Evolutionary conservation across 2,329 filamentous ascomycete species (phyloP).

Genomic region (Colletotrichum kahawae): DNA sequence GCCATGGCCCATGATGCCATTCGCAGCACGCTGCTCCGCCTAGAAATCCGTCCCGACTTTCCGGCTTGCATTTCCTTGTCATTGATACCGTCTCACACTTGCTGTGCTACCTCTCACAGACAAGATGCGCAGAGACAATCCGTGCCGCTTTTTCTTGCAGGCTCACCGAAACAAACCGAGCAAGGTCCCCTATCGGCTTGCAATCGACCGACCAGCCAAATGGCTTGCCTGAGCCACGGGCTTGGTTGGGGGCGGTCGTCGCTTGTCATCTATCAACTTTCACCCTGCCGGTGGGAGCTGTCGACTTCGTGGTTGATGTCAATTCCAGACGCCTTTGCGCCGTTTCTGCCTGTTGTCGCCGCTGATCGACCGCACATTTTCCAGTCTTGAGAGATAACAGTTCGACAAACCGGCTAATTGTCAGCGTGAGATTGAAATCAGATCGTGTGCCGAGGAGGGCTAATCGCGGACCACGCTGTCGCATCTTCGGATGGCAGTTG

Average conservation of each 20-base stretch:
- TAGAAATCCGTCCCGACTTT: background rate
- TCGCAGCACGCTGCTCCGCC: background rate
- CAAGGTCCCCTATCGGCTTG: conserved; percentile 2
- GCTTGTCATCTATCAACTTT: conserved; percentile 8
- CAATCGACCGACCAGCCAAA: conserved; percentile 11
- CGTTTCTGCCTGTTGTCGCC: background rate
- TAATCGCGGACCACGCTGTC: background rate
- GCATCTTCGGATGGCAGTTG: background rate
- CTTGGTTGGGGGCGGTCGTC: background rate
- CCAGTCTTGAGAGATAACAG: background rate
- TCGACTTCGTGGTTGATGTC: background rate
- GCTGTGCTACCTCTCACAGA: background rate
- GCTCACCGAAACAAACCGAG: conserved; percentile 9
- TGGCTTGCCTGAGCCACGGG: conserved; percentile 7
- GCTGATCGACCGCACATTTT: background rate
- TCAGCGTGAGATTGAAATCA: background rate
- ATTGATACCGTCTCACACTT: background rate
- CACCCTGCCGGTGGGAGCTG: background rate
- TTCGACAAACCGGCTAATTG: background rate
- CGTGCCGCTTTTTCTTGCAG: conserved; percentile 1
- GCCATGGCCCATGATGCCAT: conserved; percentile 1
- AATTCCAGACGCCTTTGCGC: background rate
- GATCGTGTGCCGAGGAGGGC: background rate
- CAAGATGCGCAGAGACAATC: background rate
- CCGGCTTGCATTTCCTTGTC: background rate